Evolutionary conservation across 2,329 filamentous ascomycete species (phyloP), one percentile per base, ranked within the genome.

Genomic region (Pseudogymnoascus sp.): DNA sequence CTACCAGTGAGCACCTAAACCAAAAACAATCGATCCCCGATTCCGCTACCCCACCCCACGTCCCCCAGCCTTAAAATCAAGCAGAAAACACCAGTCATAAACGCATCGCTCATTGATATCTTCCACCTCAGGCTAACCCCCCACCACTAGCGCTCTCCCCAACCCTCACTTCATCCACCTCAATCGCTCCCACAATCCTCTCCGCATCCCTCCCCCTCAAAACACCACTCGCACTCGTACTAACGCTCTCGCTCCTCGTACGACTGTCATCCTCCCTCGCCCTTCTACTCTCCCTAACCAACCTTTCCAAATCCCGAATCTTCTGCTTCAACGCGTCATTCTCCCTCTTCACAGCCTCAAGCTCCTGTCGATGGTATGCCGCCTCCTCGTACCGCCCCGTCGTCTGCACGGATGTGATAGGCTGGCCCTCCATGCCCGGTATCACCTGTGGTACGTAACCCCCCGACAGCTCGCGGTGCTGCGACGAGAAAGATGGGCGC

Each of bases 371-470:
- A 68, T 84, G 84, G 64, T 80, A 81, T 0, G 81, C 81, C 0
- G 83, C 83, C 72, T 88, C 86, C 67, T 88, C 86, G 70, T 86
- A 86, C 11, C 85, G 80, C 10, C 78, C 73, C 0, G 84, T 87
- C 2, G 80, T 83, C 2, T 81, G 80, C 67, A 87, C 74, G 26
- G 85, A 73, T n/a, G 26, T 53, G 14, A 53, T 33, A 14, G 47
- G 47, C 14, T 53, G 47, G 14, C 47, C 24, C 3, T 53, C 47
- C 24, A 29, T 8, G 6, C 66, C 65, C 3, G 70, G 65, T n/a
- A 70, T 11, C 19, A 70, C 13, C 19, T 53, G 62, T 19, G 61
- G 19, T 13, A 53, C 10, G 10, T 53, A 31, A 6, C 47, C 47
- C 1, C 47, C 50, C 7, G 62, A 64, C 6, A 66, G 63, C 37